Conservation (phyloP, 441 rosid species). For the Euphorbia schlechtendalii region DNA sequence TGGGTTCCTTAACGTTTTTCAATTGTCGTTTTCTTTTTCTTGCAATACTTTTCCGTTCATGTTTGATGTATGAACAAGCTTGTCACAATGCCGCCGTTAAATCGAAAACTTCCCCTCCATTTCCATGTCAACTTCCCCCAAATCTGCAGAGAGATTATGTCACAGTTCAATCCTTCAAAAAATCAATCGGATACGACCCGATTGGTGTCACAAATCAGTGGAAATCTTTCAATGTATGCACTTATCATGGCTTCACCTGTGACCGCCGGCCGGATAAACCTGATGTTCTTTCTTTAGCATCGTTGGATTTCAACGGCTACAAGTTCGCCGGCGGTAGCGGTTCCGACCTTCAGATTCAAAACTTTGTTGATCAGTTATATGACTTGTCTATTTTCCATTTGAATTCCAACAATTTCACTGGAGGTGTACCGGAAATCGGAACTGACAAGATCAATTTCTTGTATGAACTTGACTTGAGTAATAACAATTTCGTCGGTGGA, state of each 20-base stretch:
- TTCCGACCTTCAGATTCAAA: conserved; percentile 9
- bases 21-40: too few relatives aligned
- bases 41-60: too few relatives aligned
- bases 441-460: conserved; percentile 18
- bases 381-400: conserved; percentile 41
- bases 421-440: conserved; percentile 16
- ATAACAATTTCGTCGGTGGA: conserved; percentile 27
- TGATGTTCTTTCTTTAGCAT: conserved; percentile 20
- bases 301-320: conserved; percentile 37
- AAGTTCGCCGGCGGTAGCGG: conserved; percentile 5
- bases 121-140: too few relatives aligned
- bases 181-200: too few relatives aligned
- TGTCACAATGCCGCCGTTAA: too few relatives aligned
- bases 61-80: too few relatives aligned
- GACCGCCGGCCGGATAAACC: conserved; percentile 16
- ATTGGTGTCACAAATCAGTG: conserved; percentile 15
- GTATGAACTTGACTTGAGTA: conserved; percentile 46
- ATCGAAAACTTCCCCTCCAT: too few relatives aligned
- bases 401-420: conserved; percentile 35
- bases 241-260: conserved; percentile 34
- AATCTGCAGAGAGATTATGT: too few relatives aligned
- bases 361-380: conserved; percentile 19
- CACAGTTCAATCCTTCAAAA: too few relatives aligned
- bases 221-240: conserved; percentile 23
- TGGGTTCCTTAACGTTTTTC: too few relatives aligned